These are phyloP conservation scores for Dipodascopsis uninucleata DNA, from an alignment of 805 yeast genomes.

Conservation along the genomic window DNA sequence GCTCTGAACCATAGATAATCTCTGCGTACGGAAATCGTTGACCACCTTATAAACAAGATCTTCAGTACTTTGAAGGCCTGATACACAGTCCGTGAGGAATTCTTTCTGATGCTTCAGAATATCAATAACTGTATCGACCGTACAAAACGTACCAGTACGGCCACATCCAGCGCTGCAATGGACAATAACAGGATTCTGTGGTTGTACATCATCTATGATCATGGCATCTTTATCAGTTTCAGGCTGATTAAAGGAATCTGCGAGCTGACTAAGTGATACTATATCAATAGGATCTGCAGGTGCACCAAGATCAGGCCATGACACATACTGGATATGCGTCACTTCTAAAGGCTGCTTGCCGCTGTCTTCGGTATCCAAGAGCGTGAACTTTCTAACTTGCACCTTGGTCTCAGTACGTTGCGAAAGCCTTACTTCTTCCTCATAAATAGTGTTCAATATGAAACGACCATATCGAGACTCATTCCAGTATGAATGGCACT, in stretches of 20 bases:
- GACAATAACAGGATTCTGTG: conserved; percentile 53
- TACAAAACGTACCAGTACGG: conserved; percentile 81
- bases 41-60: conserved; percentile 65
- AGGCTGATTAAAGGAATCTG: conserved; percentile 39
- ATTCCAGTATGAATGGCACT: conserved; percentile 85
- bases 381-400: conserved; percentile 44
- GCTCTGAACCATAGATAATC: conserved; percentile 82
- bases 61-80: conserved; percentile 24
- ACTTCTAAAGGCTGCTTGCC: conserved; percentile 43
- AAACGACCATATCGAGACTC: conserved; percentile 48
- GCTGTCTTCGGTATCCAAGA: conserved; percentile 37
- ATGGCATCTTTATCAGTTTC: conserved; percentile 7
- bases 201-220: background rate
- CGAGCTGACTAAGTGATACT: conserved; percentile 51
- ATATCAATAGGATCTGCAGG: conserved; percentile 59
- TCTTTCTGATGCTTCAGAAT: conserved; percentile 35
- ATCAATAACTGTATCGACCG: conserved; percentile 42
- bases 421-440: conserved; percentile 22
- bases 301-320: conserved; percentile 86
- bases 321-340: conserved; percentile 68
- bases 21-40: conserved; percentile 63
- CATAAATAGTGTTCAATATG: conserved; percentile 31
- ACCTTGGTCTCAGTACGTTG: conserved; percentile 24
- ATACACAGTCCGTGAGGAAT: conserved; percentile 5
- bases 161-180: conserved; percentile 99